Evolutionary conservation across 805 yeast genomes (phyloP).

Genomic region (Ogataea wickerhamii): DNA sequence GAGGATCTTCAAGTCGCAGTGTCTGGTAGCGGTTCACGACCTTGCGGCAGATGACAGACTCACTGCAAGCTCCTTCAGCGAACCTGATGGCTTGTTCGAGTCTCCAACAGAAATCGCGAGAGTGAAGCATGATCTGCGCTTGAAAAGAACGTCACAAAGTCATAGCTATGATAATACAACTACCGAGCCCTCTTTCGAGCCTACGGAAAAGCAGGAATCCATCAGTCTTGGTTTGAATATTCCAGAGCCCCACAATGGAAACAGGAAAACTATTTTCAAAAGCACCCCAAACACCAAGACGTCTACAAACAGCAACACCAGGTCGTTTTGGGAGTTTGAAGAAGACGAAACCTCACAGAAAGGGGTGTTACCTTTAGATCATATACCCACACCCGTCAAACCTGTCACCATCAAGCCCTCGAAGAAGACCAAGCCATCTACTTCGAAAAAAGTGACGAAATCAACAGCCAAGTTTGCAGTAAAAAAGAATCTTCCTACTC

Average conservation of each 20-base stretch:
- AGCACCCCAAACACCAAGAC: conserved; percentile 1
- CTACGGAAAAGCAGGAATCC: not conserved
- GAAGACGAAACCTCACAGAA: not conserved
- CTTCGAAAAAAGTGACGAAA: not conserved
- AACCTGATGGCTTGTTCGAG: conserved; percentile 16
- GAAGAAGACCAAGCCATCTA: not conserved
- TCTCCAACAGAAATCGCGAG: conserved; percentile 17
- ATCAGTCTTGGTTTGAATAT: not conserved
- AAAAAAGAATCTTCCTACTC: not conserved
- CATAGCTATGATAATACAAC: not conserved
- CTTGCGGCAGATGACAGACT: conserved; percentile 7
- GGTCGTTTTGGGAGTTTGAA: conserved; percentile 8
- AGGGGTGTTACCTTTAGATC: not conserved
- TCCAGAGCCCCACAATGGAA: conserved; percentile 2
- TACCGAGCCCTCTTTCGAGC: not conserved
- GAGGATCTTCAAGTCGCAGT: conserved; percentile 15
- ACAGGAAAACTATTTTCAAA: conserved; percentile 1
- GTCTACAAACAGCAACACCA: not conserved
- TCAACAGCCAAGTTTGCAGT: not conserved
- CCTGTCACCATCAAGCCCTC: not conserved
- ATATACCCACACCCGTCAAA: not conserved
- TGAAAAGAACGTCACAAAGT: not conserved
- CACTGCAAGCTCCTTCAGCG: conserved; percentile 16
- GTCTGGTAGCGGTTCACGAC: conserved; percentile 15
- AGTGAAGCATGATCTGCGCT: conserved; percentile 4